These are phyloP conservation scores for Russula sp. DNA, from an alignment of 768 basidiomycete species.

Conservation along the genomic window DNA sequence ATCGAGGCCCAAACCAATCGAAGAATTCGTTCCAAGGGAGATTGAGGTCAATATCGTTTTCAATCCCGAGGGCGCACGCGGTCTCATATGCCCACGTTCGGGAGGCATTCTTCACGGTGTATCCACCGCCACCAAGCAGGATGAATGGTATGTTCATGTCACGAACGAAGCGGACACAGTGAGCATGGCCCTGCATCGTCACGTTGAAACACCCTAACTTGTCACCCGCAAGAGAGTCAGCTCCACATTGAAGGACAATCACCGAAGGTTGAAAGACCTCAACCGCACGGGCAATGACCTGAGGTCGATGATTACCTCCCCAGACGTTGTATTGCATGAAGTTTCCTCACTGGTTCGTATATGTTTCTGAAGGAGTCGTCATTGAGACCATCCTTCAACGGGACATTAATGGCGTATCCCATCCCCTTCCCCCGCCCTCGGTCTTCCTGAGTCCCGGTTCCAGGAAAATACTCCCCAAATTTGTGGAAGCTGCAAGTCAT, in stretches of 20 bases:
- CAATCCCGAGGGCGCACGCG: slow-evolving; percentile 85
- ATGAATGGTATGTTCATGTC: slow-evolving; percentile 81
- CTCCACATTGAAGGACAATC: slow-evolving; percentile 91
- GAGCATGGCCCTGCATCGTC: slow-evolving; percentile 91
- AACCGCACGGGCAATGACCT: slow-evolving; percentile 81
- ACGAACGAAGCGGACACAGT: slow-evolving; percentile 83
- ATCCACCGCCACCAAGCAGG: slow-evolving; percentile 92
- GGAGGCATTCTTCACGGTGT: slow-evolving; percentile 95
- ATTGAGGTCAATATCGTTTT: slow-evolving; percentile 69
- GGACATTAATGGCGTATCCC: slow-evolving; percentile 89
- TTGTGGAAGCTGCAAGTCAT: slow-evolving; percentile 98
- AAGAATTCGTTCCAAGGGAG: slow-evolving; percentile 87
- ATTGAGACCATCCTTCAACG: slow-evolving; percentile 88
- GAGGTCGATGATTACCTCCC: background rate
- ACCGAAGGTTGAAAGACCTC: slow-evolving; percentile 85
- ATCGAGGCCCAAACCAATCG: slow-evolving; percentile 96
- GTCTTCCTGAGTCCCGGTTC: slow-evolving; percentile 83
- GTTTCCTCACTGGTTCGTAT: slow-evolving; percentile 76
- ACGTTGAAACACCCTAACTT: slow-evolving; percentile 96
- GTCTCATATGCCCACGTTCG: slow-evolving; percentile 97
- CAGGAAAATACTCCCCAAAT: slow-evolving; percentile 93
- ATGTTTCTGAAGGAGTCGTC: slow-evolving; percentile 83
- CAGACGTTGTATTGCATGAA: background rate
- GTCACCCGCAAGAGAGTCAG: slow-evolving; percentile 92
- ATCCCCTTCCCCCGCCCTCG: slow-evolving; percentile 77